A percentile compares a stretch with the other conserved stretches of the same genome.
Evolutionary conservation across 2,329 filamentous ascomycete species (phyloP).

Genomic region (Pseudocercospora vitis): DNA sequence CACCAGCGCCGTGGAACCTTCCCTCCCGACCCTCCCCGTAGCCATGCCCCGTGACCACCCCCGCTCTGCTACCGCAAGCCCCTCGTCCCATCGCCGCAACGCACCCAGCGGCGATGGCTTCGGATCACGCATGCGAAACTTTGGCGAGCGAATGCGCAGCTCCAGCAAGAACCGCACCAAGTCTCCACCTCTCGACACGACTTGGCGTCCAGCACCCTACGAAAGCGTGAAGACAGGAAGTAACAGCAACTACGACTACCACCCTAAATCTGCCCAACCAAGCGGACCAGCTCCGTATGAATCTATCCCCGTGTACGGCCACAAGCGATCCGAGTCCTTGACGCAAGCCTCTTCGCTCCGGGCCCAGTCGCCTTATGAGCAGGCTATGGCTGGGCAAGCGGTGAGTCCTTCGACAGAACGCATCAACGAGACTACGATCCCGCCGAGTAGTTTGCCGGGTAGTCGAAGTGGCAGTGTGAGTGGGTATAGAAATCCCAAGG

Average conservation of each 20-base stretch:
- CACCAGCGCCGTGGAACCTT: conserved; percentile 17
- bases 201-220: conserved; percentile 18
- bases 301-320: conserved; percentile 14
- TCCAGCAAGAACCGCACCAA: conserved; percentile 55
- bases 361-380: conserved; percentile 36
- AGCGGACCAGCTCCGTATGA: conserved; percentile 12
- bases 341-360: conserved; percentile 18
- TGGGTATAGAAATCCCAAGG: conserved; percentile 45
- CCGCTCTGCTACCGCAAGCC: conserved; percentile 33
- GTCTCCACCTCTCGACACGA: conserved; percentile 43
- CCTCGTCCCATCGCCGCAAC: conserved; percentile 42
- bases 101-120: conserved; percentile 58
- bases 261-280: conserved; percentile 8
- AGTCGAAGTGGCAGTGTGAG: conserved; percentile 28
- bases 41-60: conserved; percentile 28
- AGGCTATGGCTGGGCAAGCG: conserved; percentile 32
- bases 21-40: conserved; percentile 22
- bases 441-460: conserved; percentile 35
- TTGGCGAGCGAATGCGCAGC: conserved; percentile 61
- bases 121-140: conserved; percentile 53
- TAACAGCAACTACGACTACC: conserved; percentile 8
- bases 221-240: conserved; percentile 15
- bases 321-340: conserved; percentile 23
- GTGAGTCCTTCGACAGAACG: conserved; percentile 21
- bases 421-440: conserved; percentile 44